Evolutionary conservation across 1,284 basidiomycete species (phyloP).

Genomic region (Irpex sp.): DNA sequence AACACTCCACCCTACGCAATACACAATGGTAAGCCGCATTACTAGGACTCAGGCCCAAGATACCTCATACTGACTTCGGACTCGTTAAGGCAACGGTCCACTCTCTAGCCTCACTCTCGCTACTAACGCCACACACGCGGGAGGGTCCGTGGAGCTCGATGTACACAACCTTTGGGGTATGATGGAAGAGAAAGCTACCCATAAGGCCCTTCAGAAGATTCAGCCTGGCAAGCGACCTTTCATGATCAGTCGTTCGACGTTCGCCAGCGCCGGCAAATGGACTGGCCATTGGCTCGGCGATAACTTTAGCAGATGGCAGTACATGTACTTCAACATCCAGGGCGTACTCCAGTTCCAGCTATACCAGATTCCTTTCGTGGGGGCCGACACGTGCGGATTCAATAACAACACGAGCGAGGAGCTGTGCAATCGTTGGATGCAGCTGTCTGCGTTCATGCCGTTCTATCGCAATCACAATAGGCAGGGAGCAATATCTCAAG

Average conservation of each 20-base stretch:
- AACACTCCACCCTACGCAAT: constrained; percentile 66
- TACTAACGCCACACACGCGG: constrained; percentile 58
- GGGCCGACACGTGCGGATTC: constrained; percentile 71
- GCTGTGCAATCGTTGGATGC: constrained; percentile 82
- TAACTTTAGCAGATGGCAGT: constrained; percentile 68
- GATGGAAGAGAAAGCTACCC: constrained; percentile 62
- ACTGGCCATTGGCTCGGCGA: constrained; percentile 51
- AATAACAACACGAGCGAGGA: constrained; percentile 75
- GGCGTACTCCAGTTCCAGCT: constrained; percentile 75
- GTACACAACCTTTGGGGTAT: constrained; percentile 65
- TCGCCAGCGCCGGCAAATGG: constrained; percentile 63
- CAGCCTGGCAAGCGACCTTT: constrained; percentile 59
- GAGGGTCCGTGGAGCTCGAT: constrained; percentile 54
- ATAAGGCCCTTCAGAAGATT: constrained; percentile 48
- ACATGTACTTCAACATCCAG: constrained; percentile 56
- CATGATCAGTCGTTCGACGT: constrained; percentile 63
- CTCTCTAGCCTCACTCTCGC: constrained; percentile 50
- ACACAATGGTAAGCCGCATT: constrained; percentile 51
- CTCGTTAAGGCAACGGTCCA: constrained; percentile 39
- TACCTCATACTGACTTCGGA: neutral
- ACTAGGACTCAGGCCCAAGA: neutral
- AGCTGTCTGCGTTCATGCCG: constrained; percentile 71
- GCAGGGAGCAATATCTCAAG: constrained; percentile 59
- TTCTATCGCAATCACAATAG: constrained; percentile 73
- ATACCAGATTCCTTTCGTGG: constrained; percentile 75